Evolutionary conservation across 768 basidiomycete species (phyloP), one percentile per base, ranked within the genome.

Genomic region (Boletus sp.): DNA sequence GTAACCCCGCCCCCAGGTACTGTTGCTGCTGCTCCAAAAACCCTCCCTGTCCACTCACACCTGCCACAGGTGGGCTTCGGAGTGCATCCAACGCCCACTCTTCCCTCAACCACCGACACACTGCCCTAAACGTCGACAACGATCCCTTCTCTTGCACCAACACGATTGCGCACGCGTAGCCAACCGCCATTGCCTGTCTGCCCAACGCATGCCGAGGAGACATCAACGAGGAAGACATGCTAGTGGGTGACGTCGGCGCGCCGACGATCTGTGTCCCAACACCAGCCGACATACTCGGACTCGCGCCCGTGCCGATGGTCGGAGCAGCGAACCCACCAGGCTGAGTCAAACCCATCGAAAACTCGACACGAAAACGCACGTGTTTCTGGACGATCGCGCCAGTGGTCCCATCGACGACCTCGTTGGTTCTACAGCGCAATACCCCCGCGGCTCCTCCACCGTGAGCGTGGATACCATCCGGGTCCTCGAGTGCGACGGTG

Each of bases 131-230:
- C 46, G 90, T 87, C 53, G 92, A 88, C 67, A 89, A 80, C 7
- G 93, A 91, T 28, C 95, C 95, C 72, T 94, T 97, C 77, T 97
- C 94, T 61, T 91, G 86, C 24, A 90, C 81, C 63, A 98, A 75
- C 53, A 86, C 84, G 58, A 95, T 81, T 42, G 84, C 84, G 42
- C 89, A 90, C 54, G 77, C 69, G 61, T 77, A 83, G n/a, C 66
- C 71, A 10, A 54, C 51, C 33, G 57, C 54, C 33, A 68, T 66
- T 33, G 53, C 50, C 5, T 71, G 69, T 46, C 63, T 71, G 36
- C 62, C 64, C 57, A 64, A 44, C 49, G 63, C 72, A 46, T 70
- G 62, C 39, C 67, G 62, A 57, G 70, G 64, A 50, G 68, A 57
- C 64, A 62, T 59, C 69, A 51, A 52, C 47, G 63, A 60, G 32